Base-by-base conservation (phyloP, 371 early-diverging fungal species). In the Nematocida displodere region DNA sequence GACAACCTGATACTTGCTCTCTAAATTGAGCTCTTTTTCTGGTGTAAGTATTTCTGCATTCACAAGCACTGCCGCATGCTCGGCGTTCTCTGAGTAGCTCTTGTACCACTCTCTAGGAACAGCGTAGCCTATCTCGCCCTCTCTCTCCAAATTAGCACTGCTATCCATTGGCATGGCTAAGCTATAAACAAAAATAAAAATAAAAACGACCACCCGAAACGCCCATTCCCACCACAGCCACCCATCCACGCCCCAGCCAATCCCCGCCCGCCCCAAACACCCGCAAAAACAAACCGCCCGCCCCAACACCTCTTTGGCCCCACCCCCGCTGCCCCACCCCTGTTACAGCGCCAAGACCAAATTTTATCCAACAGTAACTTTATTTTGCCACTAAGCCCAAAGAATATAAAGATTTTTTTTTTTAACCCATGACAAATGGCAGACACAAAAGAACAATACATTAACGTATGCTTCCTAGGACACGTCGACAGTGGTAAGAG, bases 401-500 rank as follows among this genome's bases (percentile, higher is more conserved):
- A 71, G 40, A 59, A 61, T 58, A 49, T 46, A 29, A 26, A 33
- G 22, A 71, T 33, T 50, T 50, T 63, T 80, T 80, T 78, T 79
- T 65, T 77, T 59, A 33, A 4, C 44, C 31, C 64, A 50, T 62
- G 24, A 3, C 29, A 65, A 65, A 81, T 77, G 77, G 31, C 78
- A 65, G 52, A 37, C 31, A 34, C 28, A 42, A 46, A 54, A 78
- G 80, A 80, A 61, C 78, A 71, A 61, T 56, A 66, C 48, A 53
- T 79, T 46, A 81, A 79, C 61, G 71, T 79, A 29, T 81, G 80
- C 54, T 58, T 83, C 62, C 77, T 83, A 15, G 83, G 83, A 36
- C 83, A 83, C 76, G 83, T 83, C 24, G 83, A 83, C 67, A 77
- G 77, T 68, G 83, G 83, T 26, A 83, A 83, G 77, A 82, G 82